Conservation (phyloP, 495 filamentous ascomycete genomes). For the Hypoxylon cercidicola region DNA sequence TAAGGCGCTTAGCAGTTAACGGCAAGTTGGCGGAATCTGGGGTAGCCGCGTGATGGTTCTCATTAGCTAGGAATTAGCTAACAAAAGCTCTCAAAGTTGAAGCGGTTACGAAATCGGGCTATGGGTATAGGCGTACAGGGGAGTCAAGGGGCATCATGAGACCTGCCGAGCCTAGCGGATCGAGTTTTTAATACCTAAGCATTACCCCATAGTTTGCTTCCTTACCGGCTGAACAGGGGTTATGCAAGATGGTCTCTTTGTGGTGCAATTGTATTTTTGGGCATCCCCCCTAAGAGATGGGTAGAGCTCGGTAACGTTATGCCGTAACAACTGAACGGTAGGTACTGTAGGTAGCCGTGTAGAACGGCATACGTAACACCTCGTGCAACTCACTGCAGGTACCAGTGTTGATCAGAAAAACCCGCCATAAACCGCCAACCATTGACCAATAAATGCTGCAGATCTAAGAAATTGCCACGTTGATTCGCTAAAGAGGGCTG, state of each 20-base stretch:
- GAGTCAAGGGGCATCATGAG: conserved; percentile 42
- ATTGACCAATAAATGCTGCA: conserved; percentile 1
- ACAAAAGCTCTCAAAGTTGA: conserved; percentile 33
- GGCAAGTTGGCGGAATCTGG: conserved; percentile 45
- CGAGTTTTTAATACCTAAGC: conserved; percentile 47
- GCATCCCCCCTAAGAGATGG: background rate
- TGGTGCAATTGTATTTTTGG: conserved; percentile 38
- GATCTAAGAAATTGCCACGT: conserved; percentile 14
- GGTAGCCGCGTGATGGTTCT: conserved; percentile 48
- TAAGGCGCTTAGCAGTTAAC: conserved; percentile 46
- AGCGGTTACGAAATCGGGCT: conserved; percentile 48
- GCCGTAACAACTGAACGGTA: conserved; percentile 6
- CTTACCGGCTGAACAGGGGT: conserved; percentile 36
- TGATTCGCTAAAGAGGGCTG: conserved; percentile 34
- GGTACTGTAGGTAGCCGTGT: too few species aligned
- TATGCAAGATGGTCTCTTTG: conserved; percentile 26
- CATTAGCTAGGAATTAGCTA: conserved; percentile 40
- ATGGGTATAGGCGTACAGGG: conserved; percentile 12
- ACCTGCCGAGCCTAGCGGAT: conserved; percentile 23
- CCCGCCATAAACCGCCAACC: conserved; percentile 33
- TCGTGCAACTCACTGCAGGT: conserved; percentile 33
- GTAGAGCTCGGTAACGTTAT: conserved; percentile 26
- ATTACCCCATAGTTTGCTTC: conserved; percentile 54
- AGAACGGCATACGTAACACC: background rate
- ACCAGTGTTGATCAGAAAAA: conserved; percentile 32